Conservation (phyloP, 2,329 filamentous ascomycete species). For the Lachnellula arida region DNA sequence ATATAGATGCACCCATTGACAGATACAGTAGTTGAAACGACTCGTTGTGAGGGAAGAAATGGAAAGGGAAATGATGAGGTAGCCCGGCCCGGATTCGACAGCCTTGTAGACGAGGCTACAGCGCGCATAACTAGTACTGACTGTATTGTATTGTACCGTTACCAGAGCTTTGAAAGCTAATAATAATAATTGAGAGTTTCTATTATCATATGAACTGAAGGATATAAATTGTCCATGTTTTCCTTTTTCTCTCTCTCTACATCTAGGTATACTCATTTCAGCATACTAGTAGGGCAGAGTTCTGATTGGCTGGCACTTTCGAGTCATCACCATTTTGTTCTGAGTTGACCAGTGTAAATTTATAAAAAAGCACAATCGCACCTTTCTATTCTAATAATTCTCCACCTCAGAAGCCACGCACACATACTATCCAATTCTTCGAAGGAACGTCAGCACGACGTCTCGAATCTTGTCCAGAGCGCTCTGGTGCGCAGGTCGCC, state of each 20-base stretch:
- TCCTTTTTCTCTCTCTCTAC: too few species aligned
- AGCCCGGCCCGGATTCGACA: background rate
- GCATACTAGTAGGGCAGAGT: too few species aligned
- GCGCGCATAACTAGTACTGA: background rate
- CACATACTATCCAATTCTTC: constrained; percentile 15
- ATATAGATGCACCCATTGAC: background rate
- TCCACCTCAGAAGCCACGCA: background rate
- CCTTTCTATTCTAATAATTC: too few species aligned
- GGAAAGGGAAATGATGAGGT: background rate
- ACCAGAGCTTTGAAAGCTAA: too few species aligned
- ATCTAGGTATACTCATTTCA: too few species aligned
- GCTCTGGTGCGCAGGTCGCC: constrained; percentile 54
- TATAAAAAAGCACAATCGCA: too few species aligned
- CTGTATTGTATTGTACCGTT: too few species aligned
- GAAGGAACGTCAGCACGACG: constrained; percentile 34
- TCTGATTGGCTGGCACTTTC: background rate
- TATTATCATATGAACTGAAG: too few species aligned
- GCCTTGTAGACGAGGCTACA: background rate
- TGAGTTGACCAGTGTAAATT: too few species aligned
- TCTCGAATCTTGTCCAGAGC: constrained; percentile 50
- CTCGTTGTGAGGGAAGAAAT: background rate
- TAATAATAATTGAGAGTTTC: too few species aligned
- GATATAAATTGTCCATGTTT: too few species aligned
- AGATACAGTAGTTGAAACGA: background rate
- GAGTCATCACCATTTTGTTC: background rate